phyloP scores from a whole-genome alignment of 208 protist genomes.

The Crithidia brevicula region DNA sequence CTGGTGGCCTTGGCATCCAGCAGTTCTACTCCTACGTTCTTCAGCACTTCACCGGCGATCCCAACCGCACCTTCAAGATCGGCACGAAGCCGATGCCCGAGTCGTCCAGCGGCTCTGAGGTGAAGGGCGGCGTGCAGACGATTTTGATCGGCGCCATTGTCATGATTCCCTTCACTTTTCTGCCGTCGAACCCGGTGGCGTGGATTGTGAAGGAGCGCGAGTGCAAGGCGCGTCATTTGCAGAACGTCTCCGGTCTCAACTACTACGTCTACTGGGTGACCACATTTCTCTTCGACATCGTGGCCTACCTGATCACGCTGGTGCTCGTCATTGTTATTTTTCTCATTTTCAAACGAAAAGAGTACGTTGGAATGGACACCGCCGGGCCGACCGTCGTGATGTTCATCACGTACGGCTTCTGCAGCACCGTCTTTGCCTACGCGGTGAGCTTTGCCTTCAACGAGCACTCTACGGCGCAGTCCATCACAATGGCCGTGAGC shows the following conservation, averaged over 20 bases:
- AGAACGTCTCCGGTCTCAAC: constrained; percentile 70
- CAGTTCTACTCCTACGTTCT: constrained; percentile 39
- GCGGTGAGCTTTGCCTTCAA: constrained; percentile 61
- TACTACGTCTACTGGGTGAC: constrained; percentile 77
- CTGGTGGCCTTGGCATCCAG: constrained; percentile 35
- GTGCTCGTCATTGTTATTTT: constrained; percentile 67
- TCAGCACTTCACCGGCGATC: constrained; percentile 39
- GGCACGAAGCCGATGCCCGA: constrained; percentile 34
- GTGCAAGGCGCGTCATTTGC: constrained; percentile 68
- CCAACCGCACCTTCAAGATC: constrained; percentile 13
- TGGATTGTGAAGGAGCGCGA: constrained; percentile 87
- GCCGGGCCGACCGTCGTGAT: constrained; percentile 48
- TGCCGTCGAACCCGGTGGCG: constrained; percentile 63
- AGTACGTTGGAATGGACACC: constrained; percentile 56
- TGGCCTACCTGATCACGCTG: constrained; percentile 63
- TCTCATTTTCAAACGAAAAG: constrained; percentile 55
- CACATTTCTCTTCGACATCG: constrained; percentile 86
- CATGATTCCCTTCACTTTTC: constrained; percentile 77
- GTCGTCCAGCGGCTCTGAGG: constrained; percentile 31
- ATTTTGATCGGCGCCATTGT: constrained; percentile 65
- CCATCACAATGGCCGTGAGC: constrained; percentile 62
- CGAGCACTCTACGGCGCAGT: constrained; percentile 73
- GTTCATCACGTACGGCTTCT: constrained; percentile 67
- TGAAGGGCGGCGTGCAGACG: constrained; percentile 34
- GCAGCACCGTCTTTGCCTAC: constrained; percentile 59